Percentiles rank a stretch among this genome's conserved stretches.
These are phyloP conservation scores for Umbelopsis vinacea DNA, from an alignment of 192 early-diverging fungal species.

Conservation along the genomic window DNA sequence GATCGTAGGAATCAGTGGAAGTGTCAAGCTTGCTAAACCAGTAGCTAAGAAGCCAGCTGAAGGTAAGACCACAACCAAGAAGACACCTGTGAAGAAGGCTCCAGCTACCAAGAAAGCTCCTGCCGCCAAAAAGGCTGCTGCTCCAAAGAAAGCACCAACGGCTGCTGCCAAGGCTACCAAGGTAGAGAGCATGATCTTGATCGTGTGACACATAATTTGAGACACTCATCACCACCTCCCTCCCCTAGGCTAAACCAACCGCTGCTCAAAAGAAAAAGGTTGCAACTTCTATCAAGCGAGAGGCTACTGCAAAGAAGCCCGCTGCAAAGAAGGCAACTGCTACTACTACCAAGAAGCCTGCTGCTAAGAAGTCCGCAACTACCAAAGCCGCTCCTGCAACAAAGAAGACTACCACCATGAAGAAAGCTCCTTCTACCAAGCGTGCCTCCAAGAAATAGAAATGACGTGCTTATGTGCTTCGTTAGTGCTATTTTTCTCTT, in stretches of 20 bases:
- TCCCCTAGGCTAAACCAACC: conserved; percentile 26
- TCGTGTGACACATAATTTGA: conserved; percentile 19
- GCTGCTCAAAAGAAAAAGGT: conserved; percentile 20
- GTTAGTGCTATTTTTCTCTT: not conserved
- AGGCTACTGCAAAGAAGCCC: conserved; percentile 47
- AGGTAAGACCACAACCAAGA: conserved; percentile 56
- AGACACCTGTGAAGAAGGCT: conserved; percentile 58
- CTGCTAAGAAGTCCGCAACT: conserved; percentile 55
- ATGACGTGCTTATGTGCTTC: not conserved
- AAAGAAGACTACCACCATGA: conserved; percentile 50
- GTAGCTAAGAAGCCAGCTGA: conserved; percentile 49
- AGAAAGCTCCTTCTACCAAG: conserved; percentile 45
- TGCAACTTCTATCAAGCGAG: not conserved
- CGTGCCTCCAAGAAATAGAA: conserved; percentile 42
- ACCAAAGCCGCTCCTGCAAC: conserved; percentile 34
- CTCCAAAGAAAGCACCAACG: conserved; percentile 41
- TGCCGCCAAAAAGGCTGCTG: conserved; percentile 45
- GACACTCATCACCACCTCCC: not conserved
- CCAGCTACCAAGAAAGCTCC: conserved; percentile 51
- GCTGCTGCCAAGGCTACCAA: conserved; percentile 57
- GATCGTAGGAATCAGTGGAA: conserved; percentile 52
- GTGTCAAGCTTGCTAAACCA: conserved; percentile 68
- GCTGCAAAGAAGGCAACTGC: conserved; percentile 51
- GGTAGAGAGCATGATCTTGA: conserved; percentile 17
- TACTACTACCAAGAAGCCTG: conserved; percentile 49